Percentiles rank a stretch among this genome's conserved stretches.
These are phyloP conservation scores for Aspergillus indologenus DNA, from an alignment of 495 filamentous ascomycete genomes.

Conservation along the genomic window DNA sequence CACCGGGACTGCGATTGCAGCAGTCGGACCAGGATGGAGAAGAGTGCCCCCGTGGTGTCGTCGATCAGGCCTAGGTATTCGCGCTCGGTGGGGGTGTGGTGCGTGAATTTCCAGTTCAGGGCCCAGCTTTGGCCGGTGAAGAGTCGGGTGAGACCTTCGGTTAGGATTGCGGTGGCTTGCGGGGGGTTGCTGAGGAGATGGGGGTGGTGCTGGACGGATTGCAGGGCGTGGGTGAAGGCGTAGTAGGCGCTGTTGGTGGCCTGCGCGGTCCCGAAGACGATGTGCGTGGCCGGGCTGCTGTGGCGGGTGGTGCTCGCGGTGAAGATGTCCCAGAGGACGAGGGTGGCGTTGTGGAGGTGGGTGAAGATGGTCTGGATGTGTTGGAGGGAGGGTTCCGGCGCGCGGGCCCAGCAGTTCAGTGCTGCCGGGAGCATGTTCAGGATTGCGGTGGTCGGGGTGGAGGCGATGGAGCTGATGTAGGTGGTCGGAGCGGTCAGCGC, in stretches of 20 bases:
- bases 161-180: background rate
- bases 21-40: background rate
- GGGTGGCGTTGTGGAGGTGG: background rate
- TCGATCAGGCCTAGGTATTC: background rate
- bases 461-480: conserved; percentile 1
- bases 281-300: background rate
- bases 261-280: background rate
- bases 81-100: background rate
- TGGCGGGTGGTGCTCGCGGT: background rate
- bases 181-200: background rate
- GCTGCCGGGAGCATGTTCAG: background rate
- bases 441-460: background rate
- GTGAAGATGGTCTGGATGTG: background rate
- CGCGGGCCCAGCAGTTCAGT: background rate
- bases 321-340: background rate
- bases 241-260: conserved; percentile 5
- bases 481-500: background rate
- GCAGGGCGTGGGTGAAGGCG: background rate
- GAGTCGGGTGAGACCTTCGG: background rate
- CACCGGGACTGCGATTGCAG: background rate
- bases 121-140: background rate
- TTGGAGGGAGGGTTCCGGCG: background rate
- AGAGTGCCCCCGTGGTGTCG: background rate
- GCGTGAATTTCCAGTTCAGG: background rate
- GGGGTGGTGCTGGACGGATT: background rate